These are phyloP conservation scores for Endocalyx cinctus DNA, from an alignment of 2,329 filamentous ascomycete species.

Conservation along the genomic window DNA sequence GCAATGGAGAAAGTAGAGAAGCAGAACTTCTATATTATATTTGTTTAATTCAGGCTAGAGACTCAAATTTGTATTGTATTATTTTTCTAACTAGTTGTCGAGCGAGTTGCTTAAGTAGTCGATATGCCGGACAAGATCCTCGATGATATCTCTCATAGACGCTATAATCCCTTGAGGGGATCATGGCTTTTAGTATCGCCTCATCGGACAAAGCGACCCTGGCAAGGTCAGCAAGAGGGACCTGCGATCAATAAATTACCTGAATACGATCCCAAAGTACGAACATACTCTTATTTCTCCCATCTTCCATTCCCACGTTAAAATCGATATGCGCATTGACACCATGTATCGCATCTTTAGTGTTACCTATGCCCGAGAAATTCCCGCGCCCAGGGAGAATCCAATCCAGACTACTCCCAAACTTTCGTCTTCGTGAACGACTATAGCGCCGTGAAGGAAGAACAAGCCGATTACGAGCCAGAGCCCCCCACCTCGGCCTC, in stretches of 20 bases:
- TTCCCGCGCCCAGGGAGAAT: constrained; percentile 77
- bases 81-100: too few relatives aligned
- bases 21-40: too few relatives aligned
- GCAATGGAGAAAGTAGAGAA: too few relatives aligned
- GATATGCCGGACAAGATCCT: constrained; percentile 72
- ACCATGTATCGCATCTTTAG: constrained; percentile 33
- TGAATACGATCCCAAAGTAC: constrained; percentile 70
- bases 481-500: constrained; percentile 35
- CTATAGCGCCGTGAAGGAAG: constrained; percentile 93
- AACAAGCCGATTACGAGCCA: constrained; percentile 71
- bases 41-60: too few relatives aligned
- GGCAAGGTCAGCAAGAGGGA: constrained; percentile 82
- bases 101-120: too few relatives aligned
- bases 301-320: not conserved
- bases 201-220: constrained; percentile 92
- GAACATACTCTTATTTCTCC: constrained; percentile 8
- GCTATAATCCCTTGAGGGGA: constrained; percentile 86
- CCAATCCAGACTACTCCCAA: constrained; percentile 78
- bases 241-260: constrained; percentile 67
- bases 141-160: constrained; percentile 92
- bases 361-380: constrained; percentile 97
- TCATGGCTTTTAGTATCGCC: constrained; percentile 94
- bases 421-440: constrained; percentile 97
- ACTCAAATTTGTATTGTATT: too few relatives aligned
- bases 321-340: not conserved